These are phyloP conservation scores for Lodderomyces elongisporus DNA, from an alignment of 1,139 yeast genomes.

Conservation along the genomic window DNA sequence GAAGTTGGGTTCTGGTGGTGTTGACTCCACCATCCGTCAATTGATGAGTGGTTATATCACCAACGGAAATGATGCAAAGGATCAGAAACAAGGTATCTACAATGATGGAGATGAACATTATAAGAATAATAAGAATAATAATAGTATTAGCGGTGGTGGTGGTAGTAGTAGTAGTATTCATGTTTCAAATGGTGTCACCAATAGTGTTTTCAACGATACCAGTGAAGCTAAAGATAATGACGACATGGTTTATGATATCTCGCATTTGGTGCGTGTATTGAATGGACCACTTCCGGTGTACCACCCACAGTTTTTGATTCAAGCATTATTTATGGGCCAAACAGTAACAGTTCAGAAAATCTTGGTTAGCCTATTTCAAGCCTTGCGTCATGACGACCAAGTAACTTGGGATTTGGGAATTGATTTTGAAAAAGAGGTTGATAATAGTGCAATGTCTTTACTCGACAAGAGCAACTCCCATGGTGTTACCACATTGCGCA, in stretches of 20 bases:
- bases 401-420: constrained; percentile 36
- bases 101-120: constrained; percentile 37
- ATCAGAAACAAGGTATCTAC: background rate
- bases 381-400: constrained; percentile 36
- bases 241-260: constrained; percentile 27
- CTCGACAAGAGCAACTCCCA: background rate
- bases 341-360: constrained; percentile 53
- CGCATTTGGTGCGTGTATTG: constrained; percentile 63
- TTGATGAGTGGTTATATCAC: constrained; percentile 44
- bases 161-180: too few relatives aligned
- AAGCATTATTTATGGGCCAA: constrained; percentile 64
- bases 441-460: too few relatives aligned
- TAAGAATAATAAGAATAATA: too few relatives aligned
- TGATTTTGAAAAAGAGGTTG: constrained; percentile 18
- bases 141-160: too few relatives aligned
- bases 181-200: too few relatives aligned
- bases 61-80: constrained; percentile 12
- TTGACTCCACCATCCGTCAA: constrained; percentile 36
- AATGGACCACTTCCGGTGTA: constrained; percentile 89
- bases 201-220: too few relatives aligned
- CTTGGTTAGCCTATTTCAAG: constrained; percentile 47
- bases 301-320: constrained; percentile 87
- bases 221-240: constrained; percentile 10
- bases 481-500: constrained; percentile 16
- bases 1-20: constrained; percentile 25